Evolutionary conservation across 257 asterid genomes (phyloP), one percentile per base, ranked within the genome.

Genomic region (Nicotiana benthamiana): DNA sequence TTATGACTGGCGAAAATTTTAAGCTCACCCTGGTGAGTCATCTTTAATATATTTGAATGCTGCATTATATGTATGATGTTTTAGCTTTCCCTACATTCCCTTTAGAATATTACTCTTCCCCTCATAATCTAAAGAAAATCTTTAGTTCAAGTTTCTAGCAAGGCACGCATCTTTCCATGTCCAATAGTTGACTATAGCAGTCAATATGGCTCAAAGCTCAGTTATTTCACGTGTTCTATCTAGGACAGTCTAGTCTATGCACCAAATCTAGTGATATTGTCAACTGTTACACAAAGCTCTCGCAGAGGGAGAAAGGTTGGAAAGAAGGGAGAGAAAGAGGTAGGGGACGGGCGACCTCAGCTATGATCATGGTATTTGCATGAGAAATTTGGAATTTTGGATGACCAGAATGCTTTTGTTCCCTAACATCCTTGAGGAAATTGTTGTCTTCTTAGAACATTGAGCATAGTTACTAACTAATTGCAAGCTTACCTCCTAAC

Each of bases 11-110:
- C 7, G 93, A 89, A 72, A 60, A 88, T 61, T 93, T 93, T 85
- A 70, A 90, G 86, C 92, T 95, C 46, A 93, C 98, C 80, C 84
- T 90, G 90, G 98, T 93, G 66, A 86, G 90, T 54, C 66, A 53
- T 46, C 40, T 46, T 48, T 32, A 32, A 32, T 32, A 5, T 32
- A 24, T 24, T 48, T 13, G 22, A 70, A 66, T 36, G 75, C 3
- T 9, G 48, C 30, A 36, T 15, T 5, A 34, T 34, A 1, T 34
- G 54, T 1, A 3, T 34, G 5, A 10, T 36, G 75, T 67, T 67
- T n/a, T 67, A 18, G 30, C 75, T 67, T 48, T 34, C 16, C 10
- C 18, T n/a, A 11, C 40, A 34, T 5, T 54, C 60, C 60, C 7
- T 54, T 15, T 54, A 56, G 56, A 68, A 68, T 34, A 52, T n/a